Evolutionary conservation across 805 yeast species (phyloP).

Genomic region (Kodamaea kakaduensis): DNA sequence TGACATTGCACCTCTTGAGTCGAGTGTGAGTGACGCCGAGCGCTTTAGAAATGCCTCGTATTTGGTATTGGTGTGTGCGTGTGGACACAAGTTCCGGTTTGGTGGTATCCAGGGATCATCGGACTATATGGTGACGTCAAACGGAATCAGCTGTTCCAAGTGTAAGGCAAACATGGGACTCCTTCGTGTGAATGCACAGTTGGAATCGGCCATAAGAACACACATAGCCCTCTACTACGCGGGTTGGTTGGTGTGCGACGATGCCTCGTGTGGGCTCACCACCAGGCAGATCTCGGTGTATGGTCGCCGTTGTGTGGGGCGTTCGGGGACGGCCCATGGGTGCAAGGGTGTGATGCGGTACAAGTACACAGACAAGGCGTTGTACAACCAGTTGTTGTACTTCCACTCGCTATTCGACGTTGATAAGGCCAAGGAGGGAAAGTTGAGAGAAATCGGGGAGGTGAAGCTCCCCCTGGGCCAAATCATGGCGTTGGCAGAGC

Average conservation of each 20-base stretch:
- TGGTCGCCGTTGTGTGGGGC: conserved; percentile 79
- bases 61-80: conserved; percentile 56
- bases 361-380: conserved; percentile 69
- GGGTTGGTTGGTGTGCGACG: conserved; percentile 86
- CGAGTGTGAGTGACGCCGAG: conserved; percentile 75
- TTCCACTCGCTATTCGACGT: conserved; percentile 76
- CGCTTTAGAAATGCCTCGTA: conserved; percentile 65
- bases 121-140: conserved; percentile 56
- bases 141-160: conserved; percentile 66
- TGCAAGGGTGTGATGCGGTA: conserved; percentile 81
- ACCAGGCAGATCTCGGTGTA: conserved; percentile 88
- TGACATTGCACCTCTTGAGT: conserved; percentile 69
- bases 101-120: conserved; percentile 70
- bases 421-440: conserved; percentile 62
- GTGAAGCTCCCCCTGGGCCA: conserved; percentile 45
- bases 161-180: conserved; percentile 54
- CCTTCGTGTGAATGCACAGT: conserved; percentile 60
- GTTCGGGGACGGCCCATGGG: conserved; percentile 54
- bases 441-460: conserved; percentile 52
- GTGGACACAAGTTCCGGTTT: conserved; percentile 58
- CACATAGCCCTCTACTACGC: conserved; percentile 76
- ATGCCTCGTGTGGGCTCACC: conserved; percentile 68
- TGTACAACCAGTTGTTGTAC: conserved; percentile 83
- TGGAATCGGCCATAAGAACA: conserved; percentile 67
- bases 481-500: conserved; percentile 72